Conservation (phyloP, 2,329 filamentous ascomycete species). For the Hypoxylon sp. region DNA sequence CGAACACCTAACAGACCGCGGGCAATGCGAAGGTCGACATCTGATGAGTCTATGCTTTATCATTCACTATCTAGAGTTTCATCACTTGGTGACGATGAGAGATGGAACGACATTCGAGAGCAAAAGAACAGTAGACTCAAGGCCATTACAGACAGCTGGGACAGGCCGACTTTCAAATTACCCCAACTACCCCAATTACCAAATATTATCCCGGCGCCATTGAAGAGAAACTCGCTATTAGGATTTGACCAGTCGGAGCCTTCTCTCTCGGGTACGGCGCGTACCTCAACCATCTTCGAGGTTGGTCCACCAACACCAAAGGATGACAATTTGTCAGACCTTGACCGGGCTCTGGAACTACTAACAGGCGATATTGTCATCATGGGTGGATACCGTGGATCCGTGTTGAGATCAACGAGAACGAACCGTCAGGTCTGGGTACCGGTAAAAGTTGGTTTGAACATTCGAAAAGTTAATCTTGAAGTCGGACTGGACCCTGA, state of each 20-base stretch:
- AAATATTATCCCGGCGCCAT: constrained; percentile 61
- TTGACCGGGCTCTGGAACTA: constrained; percentile 73
- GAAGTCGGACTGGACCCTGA: constrained; percentile 86
- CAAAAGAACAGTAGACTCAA: constrained; percentile 92
- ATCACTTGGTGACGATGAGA: constrained; percentile 85
- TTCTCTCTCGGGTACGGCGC: constrained; percentile 36
- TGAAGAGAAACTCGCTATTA: constrained; percentile 51
- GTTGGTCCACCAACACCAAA: constrained; percentile 40
- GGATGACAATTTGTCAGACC: constrained; percentile 54
- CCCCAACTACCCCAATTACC: constrained; percentile 75
- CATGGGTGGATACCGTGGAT: constrained; percentile 91
- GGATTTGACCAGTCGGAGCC: constrained; percentile 47
- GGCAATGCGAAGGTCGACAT: constrained; percentile 73
- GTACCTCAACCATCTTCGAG: constrained; percentile 42
- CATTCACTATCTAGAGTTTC: constrained; percentile 83
- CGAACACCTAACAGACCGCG: constrained; percentile 52
- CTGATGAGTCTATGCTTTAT: constrained; percentile 84
- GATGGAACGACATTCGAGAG: constrained; percentile 84
- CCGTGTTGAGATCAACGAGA: constrained; percentile 86
- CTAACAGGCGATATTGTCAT: constrained; percentile 89
- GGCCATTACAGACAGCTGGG: constrained; percentile 90
- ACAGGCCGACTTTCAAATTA: constrained; percentile 82
- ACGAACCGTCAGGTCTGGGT: constrained; percentile 93
- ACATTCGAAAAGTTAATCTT: constrained; percentile 90
- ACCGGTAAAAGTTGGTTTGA: constrained; percentile 91